A percentile compares a stretch with the other conserved stretches of the same genome.
phyloP scores from a whole-genome alignment of 306 rosid genomes.

The Cucurbita ficifolia region DNA sequence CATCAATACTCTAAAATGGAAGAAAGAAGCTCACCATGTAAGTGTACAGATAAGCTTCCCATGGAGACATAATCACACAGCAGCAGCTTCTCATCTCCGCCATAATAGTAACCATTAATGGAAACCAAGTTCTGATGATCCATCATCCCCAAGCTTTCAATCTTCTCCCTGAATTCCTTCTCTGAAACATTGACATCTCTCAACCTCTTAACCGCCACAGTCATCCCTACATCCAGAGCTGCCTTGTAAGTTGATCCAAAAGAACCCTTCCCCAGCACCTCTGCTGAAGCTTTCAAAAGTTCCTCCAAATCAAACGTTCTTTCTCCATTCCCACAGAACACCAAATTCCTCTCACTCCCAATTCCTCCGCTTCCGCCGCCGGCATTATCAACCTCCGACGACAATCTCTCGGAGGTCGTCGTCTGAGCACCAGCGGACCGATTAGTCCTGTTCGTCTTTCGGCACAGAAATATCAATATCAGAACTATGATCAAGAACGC shows the following conservation, averaged over 20 bases:
- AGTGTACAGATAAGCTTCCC: conserved; percentile 91
- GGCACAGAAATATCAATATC: conserved; percentile 29
- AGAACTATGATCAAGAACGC: conserved; percentile 28
- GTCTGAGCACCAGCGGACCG: conserved; percentile 7
- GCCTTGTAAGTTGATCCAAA: conserved; percentile 57
- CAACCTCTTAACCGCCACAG: conserved; percentile 49
- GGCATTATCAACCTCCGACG: neutral
- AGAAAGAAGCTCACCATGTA: conserved; percentile 48
- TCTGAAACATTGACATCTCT: conserved; percentile 33
- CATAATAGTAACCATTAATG: conserved; percentile 48
- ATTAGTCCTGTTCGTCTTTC: conserved; percentile 10
- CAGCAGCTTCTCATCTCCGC: conserved; percentile 76
- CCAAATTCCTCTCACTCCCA: conserved; percentile 29
- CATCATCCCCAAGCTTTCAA: conserved; percentile 42
- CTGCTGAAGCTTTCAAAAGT: conserved; percentile 61
- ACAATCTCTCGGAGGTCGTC: neutral
- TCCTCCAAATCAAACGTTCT: conserved; percentile 68
- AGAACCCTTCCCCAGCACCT: conserved; percentile 42
- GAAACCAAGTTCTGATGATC: conserved; percentile 56
- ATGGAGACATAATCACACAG: conserved; percentile 67
- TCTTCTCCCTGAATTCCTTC: conserved; percentile 54
- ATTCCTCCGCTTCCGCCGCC: conserved; percentile 12
- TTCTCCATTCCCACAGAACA: conserved; percentile 44
- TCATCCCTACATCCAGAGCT: conserved; percentile 46
- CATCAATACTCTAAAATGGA: neutral